Evolutionary conservation across 1,284 basidiomycete species (phyloP).

Genomic region (Ganoderma meredithae): DNA sequence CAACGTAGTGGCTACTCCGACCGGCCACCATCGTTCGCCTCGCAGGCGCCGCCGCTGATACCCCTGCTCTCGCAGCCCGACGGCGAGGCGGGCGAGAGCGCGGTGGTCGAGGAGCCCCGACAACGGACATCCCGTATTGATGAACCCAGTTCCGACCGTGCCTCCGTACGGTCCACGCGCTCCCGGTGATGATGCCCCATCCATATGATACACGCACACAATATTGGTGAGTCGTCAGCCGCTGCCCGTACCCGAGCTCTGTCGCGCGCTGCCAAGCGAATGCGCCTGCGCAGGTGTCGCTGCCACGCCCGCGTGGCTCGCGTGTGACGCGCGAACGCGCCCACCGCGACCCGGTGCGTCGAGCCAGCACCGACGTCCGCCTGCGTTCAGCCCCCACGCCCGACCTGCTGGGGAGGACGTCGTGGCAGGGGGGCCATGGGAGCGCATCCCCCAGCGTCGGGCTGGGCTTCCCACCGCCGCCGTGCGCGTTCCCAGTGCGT

Average conservation of each 20-base stretch:
- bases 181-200: constrained; percentile 27
- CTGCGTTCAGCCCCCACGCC: constrained; percentile 7
- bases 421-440: constrained; percentile 26
- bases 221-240: constrained; percentile 32
- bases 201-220: constrained; percentile 28
- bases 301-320: constrained; percentile 5
- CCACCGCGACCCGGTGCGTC: neutral
- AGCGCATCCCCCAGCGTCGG: constrained; percentile 24
- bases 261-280: neutral
- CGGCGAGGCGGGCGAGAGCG: constrained; percentile 2
- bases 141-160: constrained; percentile 17
- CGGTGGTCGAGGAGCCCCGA: constrained; percentile 13
- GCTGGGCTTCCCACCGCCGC: constrained; percentile 25
- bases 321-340: constrained; percentile 14
- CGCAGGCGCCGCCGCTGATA: constrained; percentile 34
- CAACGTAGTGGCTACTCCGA: constrained; percentile 30
- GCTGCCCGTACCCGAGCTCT: neutral
- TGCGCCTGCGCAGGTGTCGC: neutral
- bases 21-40: constrained; percentile 35
- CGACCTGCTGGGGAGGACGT: constrained; percentile 9
- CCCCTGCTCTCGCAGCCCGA: constrained; percentile 26
- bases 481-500: constrained; percentile 24
- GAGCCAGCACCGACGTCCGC: constrained; percentile 23
- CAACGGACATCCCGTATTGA: constrained; percentile 18
- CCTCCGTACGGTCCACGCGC: constrained; percentile 27